A percentile compares a stretch with the other conserved stretches of the same genome.
Conservation (phyloP, 2,329 filamentous ascomycete species). For the Pyricularia sp. region DNA sequence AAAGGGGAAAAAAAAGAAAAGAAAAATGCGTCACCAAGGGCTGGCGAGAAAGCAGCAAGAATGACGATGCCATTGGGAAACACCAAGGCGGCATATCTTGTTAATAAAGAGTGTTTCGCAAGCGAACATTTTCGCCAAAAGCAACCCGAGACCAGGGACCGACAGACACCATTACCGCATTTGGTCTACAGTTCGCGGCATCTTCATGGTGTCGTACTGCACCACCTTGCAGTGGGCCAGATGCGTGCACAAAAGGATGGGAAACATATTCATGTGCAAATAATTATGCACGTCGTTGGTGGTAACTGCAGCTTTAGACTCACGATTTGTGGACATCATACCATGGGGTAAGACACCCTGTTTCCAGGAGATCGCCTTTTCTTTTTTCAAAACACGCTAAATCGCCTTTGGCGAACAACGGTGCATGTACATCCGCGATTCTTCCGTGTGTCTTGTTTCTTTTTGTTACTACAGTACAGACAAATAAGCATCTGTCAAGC, state of each 20-base stretch:
- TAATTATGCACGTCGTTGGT: neutral
- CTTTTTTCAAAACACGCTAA: neutral
- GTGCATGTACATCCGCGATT: neutral
- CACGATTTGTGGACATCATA: neutral
- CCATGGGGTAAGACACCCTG: neutral
- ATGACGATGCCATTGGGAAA: neutral
- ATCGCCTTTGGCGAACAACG: neutral
- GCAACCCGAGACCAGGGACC: neutral
- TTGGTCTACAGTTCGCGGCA: neutral
- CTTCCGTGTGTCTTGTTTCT: neutral
- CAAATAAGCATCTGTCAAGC: neutral
- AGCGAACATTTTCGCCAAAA: neutral
- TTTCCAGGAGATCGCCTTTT: neutral
- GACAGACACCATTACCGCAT: neutral
- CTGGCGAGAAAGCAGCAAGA: neutral
- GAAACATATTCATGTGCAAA: neutral
- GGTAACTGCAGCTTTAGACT: neutral
- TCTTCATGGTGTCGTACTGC: neutral
- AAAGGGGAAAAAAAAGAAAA: neutral
- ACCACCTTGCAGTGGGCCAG: neutral
- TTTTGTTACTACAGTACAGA: no score
- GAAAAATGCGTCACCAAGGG: neutral
- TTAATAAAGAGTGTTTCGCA: neutral
- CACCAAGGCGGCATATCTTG: neutral
- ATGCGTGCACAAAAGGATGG: neutral